phyloP scores from a whole-genome alignment of 108 stramenopile genomes.

The Fragilariopsis cylindrus region DNA sequence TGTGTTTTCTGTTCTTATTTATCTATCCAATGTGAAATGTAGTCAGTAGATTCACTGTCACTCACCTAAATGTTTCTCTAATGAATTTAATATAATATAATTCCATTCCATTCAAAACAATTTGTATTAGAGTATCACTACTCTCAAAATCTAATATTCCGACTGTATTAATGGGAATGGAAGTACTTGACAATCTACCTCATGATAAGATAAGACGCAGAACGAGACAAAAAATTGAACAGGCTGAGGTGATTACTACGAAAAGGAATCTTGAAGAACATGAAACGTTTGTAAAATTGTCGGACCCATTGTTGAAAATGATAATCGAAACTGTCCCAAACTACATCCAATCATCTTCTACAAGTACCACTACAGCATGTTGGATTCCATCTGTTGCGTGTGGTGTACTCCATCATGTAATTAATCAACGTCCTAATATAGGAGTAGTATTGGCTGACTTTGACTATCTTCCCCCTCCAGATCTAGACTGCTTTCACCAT shows the following conservation, averaged over 20 bases:
- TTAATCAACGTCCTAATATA: slow-evolving; percentile 57
- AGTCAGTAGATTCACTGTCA: neutral
- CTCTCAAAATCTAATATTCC: slow-evolving; percentile 48
- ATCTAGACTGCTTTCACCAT: slow-evolving; percentile 19
- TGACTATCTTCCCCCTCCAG: slow-evolving; percentile 60
- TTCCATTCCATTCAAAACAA: neutral
- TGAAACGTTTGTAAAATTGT: slow-evolving; percentile 63
- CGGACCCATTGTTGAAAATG: slow-evolving; percentile 59
- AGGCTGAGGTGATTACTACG: slow-evolving; percentile 49
- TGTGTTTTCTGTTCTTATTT: neutral
- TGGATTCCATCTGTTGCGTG: slow-evolving; percentile 83
- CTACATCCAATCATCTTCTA: neutral
- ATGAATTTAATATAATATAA: neutral
- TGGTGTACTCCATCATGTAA: slow-evolving; percentile 53
- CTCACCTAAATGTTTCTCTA: neutral
- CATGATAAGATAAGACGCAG: slow-evolving; percentile 73
- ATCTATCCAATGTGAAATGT: neutral
- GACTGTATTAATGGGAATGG: slow-evolving; percentile 68
- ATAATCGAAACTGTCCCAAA: slow-evolving; percentile 52
- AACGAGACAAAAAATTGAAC: slow-evolving; percentile 48
- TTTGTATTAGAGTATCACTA: slow-evolving; percentile 32
- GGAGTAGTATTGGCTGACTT: slow-evolving; percentile 76
- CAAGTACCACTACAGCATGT: slow-evolving; percentile 18
- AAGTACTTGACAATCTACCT: slow-evolving; percentile 84
- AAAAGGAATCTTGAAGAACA: neutral